Evolutionary conservation across 225 moss, liverwort and hornwort species (phyloP).

Genomic region (Thuidium tamariscinum): DNA sequence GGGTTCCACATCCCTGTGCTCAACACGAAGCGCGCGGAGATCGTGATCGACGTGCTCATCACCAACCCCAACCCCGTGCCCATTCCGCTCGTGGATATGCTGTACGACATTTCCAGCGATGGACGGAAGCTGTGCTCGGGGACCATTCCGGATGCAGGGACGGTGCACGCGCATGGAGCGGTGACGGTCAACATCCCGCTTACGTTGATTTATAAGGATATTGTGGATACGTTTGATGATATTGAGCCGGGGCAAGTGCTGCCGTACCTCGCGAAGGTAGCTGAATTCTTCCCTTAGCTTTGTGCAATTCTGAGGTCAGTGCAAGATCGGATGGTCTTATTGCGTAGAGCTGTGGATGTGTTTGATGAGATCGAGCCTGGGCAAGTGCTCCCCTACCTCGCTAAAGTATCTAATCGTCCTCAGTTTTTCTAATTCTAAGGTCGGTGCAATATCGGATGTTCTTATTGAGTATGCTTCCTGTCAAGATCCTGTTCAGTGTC

Average conservation of each 20-base stretch:
- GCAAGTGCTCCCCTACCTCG: slow-evolving; percentile 42
- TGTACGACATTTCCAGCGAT: slow-evolving; percentile 60
- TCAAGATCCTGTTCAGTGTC: slow-evolving; percentile 53
- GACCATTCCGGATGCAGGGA: slow-evolving; percentile 73
- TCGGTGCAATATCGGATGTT: neutral
- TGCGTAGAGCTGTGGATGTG: slow-evolving; percentile 17
- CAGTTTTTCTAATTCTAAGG: too few relatives aligned
- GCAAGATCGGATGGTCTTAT: neutral
- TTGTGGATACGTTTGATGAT: slow-evolving; percentile 64
- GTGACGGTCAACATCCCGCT: slow-evolving; percentile 74
- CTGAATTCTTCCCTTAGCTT: neutral
- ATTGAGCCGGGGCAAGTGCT: slow-evolving; percentile 74
- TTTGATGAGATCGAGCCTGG: slow-evolving; percentile 63
- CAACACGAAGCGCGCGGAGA: slow-evolving; percentile 44
- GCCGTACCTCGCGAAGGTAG: slow-evolving; percentile 46
- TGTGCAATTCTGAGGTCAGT: neutral
- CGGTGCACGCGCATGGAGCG: slow-evolving; percentile 60
- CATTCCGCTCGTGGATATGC: slow-evolving; percentile 75
- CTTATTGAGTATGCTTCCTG: neutral
- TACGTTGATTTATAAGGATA: slow-evolving; percentile 59
- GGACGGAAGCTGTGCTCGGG: slow-evolving; percentile 58
- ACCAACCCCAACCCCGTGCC: slow-evolving; percentile 81
- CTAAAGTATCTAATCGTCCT: neutral
- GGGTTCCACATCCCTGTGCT: slow-evolving; percentile 50
- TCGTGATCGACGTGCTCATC: slow-evolving; percentile 66